Evolutionary conservation across 2,329 filamentous ascomycete genomes (phyloP).

Genomic region (Ceratocystis papillata): DNA sequence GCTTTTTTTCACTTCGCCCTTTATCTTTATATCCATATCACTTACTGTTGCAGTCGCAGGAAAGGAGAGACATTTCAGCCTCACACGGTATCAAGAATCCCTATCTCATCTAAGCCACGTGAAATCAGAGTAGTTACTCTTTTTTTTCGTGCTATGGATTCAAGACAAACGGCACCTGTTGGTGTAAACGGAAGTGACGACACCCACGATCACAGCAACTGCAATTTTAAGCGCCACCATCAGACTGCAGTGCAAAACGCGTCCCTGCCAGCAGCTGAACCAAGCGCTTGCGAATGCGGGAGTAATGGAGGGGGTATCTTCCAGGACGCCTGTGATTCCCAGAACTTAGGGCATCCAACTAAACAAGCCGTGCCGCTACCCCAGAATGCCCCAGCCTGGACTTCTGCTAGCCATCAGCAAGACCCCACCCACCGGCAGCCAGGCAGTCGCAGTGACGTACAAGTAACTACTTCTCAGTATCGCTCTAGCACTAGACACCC

Average conservation of each 20-base stretch:
- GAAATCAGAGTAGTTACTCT: neutral
- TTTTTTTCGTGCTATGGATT: neutral
- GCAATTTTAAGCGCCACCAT: neutral
- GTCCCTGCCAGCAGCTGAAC: too few species aligned
- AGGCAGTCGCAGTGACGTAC: neutral
- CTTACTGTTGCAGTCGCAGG: neutral
- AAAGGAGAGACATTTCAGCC: constrained; percentile 6
- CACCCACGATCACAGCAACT: neutral
- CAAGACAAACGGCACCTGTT: neutral
- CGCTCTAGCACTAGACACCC: neutral
- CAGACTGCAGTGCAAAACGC: neutral
- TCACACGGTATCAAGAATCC: neutral
- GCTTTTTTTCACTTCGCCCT: neutral
- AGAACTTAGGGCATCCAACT: too few species aligned
- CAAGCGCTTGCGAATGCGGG: too few species aligned
- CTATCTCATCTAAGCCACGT: neutral
- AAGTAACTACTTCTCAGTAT: neutral
- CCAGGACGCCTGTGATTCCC: too few species aligned
- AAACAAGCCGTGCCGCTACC: too few species aligned
- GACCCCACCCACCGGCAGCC: too few species aligned
- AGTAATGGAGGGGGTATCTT: too few species aligned
- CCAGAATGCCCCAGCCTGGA: too few species aligned
- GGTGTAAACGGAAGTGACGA: neutral
- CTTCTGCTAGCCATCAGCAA: too few species aligned
- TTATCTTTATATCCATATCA: too few species aligned